Evolutionary conservation across 2,329 filamentous ascomycete genomes (phyloP), one percentile per base, ranked within the genome.

Genomic region (Xylaria sp.): DNA sequence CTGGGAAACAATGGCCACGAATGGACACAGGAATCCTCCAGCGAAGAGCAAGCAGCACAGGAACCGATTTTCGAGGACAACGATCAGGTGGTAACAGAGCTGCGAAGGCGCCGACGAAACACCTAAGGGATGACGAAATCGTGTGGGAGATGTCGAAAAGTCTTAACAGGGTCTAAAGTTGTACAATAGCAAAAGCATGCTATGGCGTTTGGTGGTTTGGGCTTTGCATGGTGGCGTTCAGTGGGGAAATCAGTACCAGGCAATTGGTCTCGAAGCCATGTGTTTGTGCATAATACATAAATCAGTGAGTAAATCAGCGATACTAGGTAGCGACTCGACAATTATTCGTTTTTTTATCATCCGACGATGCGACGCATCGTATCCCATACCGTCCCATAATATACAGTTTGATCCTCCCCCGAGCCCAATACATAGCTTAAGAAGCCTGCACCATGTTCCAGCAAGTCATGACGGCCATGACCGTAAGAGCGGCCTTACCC

Each of bases 1-100:
- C 79, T 92, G 13, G 87, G 87, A 1, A 89, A 89, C 68, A 89
- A 89, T 66, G 87, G 87, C 1, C 88, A 88, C 65, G 87, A 89
- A 70, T 69, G 43, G 62, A 15, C 37, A 8, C 77, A 75, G 58
- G 66, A 71, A 11, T 64, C 71, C 3, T 64, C 70, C 1, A 67
- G 71, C 9, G 65, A 69, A 17, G 71, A 70, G 19, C 57, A 70
- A 49, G 58, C 19, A 4, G 19, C 65, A 9, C 66, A 69, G 48
- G 55, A 67, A 9, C 60, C 67, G 35, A 52, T 58, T 33, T 52
- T 29, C 13, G 47, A 63, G n/a, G 60, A 66, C 2, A 53, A 66
- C 27, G 46, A 51, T 23, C 65, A 65, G 23, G 38, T 43, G 17
- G 55, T 54, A 9, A 31, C 37, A 33, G 70, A 73, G 53, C 61